Percentiles rank a stretch among this genome's conserved stretches.
These are phyloP conservation scores for Ophiostoma ips DNA, from an alignment of 2,329 filamentous ascomycete genomes.

Conservation along the genomic window DNA sequence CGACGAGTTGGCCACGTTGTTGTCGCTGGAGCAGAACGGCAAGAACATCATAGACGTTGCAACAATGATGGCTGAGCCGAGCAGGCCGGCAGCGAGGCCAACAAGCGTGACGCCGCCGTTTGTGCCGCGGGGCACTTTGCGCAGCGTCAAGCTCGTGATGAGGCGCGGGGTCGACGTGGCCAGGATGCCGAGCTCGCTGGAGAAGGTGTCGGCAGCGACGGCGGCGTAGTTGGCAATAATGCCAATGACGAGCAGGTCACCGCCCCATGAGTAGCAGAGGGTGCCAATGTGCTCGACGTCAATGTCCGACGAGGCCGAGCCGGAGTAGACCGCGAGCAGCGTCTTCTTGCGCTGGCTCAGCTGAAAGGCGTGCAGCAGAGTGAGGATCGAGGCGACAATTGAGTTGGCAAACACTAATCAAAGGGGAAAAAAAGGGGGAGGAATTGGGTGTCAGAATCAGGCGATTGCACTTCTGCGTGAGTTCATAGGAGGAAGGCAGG, in stretches of 20 bases:
- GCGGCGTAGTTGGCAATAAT: constrained; percentile 78
- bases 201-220: constrained; percentile 86
- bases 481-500: too few relatives aligned
- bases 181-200: constrained; percentile 87
- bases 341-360: constrained; percentile 33
- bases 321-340: constrained; percentile 21
- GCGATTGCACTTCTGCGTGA: too few relatives aligned
- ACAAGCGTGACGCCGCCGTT: constrained; percentile 78
- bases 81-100: constrained; percentile 58
- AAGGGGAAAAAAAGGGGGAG: too few relatives aligned
- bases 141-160: constrained; percentile 66
- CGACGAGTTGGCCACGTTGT: constrained; percentile 15
- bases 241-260: constrained; percentile 48
- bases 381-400: constrained; percentile 54
- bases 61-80: constrained; percentile 61
- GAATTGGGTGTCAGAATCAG: too few relatives aligned
- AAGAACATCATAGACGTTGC: constrained; percentile 51
- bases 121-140: constrained; percentile 74
- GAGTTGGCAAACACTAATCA: constrained; percentile 83
- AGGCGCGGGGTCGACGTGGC: constrained; percentile 62
- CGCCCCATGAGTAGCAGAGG: constrained; percentile 45
- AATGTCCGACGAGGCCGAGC: constrained; percentile 3
- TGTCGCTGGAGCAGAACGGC: constrained; percentile 45
- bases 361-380: constrained; percentile 46
- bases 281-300: constrained; percentile 23